phyloP scores from a whole-genome alignment of 306 rosid genomes.

The Sphenostylis stenocarpa region DNA sequence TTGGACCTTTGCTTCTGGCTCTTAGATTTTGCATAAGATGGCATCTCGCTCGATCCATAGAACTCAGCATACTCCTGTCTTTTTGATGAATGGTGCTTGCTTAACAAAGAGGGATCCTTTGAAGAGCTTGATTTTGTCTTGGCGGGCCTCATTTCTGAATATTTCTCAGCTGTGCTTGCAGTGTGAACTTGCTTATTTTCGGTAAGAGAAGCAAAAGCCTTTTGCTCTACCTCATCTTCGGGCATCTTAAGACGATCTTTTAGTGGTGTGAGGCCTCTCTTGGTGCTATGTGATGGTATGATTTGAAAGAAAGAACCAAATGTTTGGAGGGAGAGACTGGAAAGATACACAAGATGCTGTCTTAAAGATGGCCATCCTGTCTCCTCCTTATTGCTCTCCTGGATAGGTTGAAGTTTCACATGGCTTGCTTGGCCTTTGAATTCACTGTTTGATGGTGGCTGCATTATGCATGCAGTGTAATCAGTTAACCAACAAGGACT shows the following conservation, averaged over 20 bases:
- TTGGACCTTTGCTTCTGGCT: slow-evolving; percentile 77
- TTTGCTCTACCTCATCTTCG: slow-evolving; percentile 53
- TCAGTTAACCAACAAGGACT: slow-evolving; percentile 27
- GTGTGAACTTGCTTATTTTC: slow-evolving; percentile 60
- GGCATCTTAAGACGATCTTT: slow-evolving; percentile 81
- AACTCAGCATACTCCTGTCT: slow-evolving; percentile 68
- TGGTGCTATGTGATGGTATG: slow-evolving; percentile 46
- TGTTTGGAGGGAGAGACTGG: slow-evolving; percentile 58
- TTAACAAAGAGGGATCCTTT: slow-evolving; percentile 69
- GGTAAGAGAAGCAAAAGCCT: slow-evolving; percentile 35
- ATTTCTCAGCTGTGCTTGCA: slow-evolving; percentile 53
- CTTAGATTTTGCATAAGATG: slow-evolving; percentile 62
- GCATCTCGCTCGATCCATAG: slow-evolving; percentile 66
- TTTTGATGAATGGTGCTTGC: slow-evolving; percentile 77
- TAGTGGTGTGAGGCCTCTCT: slow-evolving; percentile 63
- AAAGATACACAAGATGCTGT: slow-evolving; percentile 62
- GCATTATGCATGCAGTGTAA: slow-evolving; percentile 32
- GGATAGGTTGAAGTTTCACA: no score
- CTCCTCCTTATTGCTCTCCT: slow-evolving; percentile 67
- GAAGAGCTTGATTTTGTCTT: slow-evolving; percentile 73
- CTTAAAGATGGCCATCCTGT: slow-evolving; percentile 89
- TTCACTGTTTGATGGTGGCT: slow-evolving; percentile 41
- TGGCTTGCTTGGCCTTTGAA: slow-evolving; percentile 54
- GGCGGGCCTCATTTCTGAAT: slow-evolving; percentile 66
- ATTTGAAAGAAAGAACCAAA: slow-evolving; percentile 49